Base-by-base conservation (phyloP, 805 yeast genomes). In the Candida dendrica region DNA sequence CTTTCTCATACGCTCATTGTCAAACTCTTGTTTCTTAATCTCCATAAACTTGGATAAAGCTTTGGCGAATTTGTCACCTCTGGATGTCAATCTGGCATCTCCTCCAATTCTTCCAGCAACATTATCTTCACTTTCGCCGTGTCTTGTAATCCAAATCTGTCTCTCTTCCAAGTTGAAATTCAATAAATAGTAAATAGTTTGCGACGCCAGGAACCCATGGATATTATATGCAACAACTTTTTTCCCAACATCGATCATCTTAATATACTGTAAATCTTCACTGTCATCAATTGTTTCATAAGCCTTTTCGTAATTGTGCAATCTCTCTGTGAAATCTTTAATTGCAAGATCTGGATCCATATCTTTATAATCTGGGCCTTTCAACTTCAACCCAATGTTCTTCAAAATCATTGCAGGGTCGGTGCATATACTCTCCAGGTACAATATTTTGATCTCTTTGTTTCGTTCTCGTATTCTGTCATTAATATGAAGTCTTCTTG, bases 211-310 rank as follows among this genome's bases (percentile, higher is more conserved):
- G 55, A 88, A 93, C 5, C 85, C 85, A 54, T 86, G 86, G 43
- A 91, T 85, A 56, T 90, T 88, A 60, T 83, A 90, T 29, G 96
- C 87, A 41, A 91, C 95, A 33, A 91, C 88, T 60, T 91, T 93
- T 54, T 86, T 80, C 7, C 98, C 98, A 10, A 90, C 97, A 60
- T 91, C 91, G 43, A 91, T 88, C 95, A 91, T 89, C 61, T 91
- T 89, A 49, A 90, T 86, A 55, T 89, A 93, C 59, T 87, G 96
- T 33, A 83, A 66, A 36, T 71, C 67, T 51, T 84, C 91, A 16
- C 70, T 75, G 36, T 86, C 95, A 48, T 84, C 95, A 31, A 91
- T 82, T 1, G 96, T 84, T 61, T 93, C 90, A 62, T 91, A 91
- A 1, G 91, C 96, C 59, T 73, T 77, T 58, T 89, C 91, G 60